Base-by-base conservation (phyloP, 2,329 filamentous ascomycete genomes). In the Nakataea oryzae region DNA sequence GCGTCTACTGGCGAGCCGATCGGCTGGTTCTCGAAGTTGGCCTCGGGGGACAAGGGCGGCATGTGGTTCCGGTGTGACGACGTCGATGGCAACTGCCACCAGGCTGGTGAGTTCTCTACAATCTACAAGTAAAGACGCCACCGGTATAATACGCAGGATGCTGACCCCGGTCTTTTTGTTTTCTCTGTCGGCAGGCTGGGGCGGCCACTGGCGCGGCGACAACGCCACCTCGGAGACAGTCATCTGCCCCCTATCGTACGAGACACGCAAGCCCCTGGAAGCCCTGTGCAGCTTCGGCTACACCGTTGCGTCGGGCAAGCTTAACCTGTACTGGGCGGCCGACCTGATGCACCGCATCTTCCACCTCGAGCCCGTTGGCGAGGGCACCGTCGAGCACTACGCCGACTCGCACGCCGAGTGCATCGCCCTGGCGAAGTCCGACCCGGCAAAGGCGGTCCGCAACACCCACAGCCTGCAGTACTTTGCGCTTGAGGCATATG, bases 51-150 rank as follows among this genome's bases (percentile, higher is more conserved):
- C 71, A 83, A 83, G 68, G 74, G 74, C 0, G 78, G 75, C 29
- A 76, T 86, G 57, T 69, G 85, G 24, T 89, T 89, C 76, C 82
- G 86, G 26, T 89, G 87, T 67, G 87, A 90, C 64, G 83, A 90
- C 66, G 80, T 83, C 0, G 87, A 90, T 66, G 74, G 78, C 26
- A 89, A 89, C 74, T 90, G 87, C 67, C 73, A 65, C 13, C 79
- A 78, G 68, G 76, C 79, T 29, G 69, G 75, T 76, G 14, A 61
- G 9, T 11, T 17, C 26, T 26, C 28, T 58, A 28, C 58, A 17
- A 28, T 12, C 57, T 14, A 34, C 26, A 57, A 55, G 24, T 54
- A 17, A 54, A 54, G 58, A 54, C 57, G 30, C 54, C 32, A 62
- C 55, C 21, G 24, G 30, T n/a, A 4, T 47, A 17, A 47, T 21